Evolutionary conservation across 106 monocot species (phyloP).

Genomic region (Cymbidium sinense): DNA sequence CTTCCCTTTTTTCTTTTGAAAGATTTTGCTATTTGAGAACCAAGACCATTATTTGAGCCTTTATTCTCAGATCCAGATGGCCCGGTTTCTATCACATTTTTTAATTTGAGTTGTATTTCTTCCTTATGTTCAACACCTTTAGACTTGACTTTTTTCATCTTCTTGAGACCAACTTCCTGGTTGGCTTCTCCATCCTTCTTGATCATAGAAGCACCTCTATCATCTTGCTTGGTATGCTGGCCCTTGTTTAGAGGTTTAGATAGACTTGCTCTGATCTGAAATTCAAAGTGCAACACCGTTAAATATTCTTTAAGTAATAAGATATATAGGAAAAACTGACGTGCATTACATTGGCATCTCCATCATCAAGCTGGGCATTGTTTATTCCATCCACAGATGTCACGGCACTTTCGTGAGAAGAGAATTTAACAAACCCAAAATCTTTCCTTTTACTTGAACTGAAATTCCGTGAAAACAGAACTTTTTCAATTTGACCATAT

Average conservation of each 20-base stretch:
- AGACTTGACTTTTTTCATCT: slow-evolving; percentile 12
- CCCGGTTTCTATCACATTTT: slow-evolving; percentile 9
- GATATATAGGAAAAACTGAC: not conserved
- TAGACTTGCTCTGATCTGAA: slow-evolving; percentile 30
- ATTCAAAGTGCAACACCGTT: not conserved
- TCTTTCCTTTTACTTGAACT: slow-evolving; percentile 30
- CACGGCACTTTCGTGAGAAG: slow-evolving; percentile 43
- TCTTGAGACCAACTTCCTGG: slow-evolving; percentile 7
- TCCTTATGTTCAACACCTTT: slow-evolving; percentile 8
- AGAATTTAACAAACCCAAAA: slow-evolving; percentile 59
- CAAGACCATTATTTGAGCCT: not conserved
- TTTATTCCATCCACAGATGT: slow-evolving; percentile 57
- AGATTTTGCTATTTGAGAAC: slow-evolving; percentile 1
- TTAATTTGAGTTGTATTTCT: slow-evolving; percentile 9
- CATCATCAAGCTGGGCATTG: slow-evolving; percentile 25
- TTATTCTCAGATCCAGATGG: slow-evolving; percentile 15
- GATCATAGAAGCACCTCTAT: slow-evolving; percentile 24
- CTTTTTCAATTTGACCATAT: slow-evolving; percentile 43
- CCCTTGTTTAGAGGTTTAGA: slow-evolving; percentile 29
- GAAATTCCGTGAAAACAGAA: slow-evolving; percentile 24
- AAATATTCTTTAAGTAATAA: not conserved
- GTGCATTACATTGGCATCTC: slow-evolving; percentile 32
- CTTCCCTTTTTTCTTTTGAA: slow-evolving; percentile 16
- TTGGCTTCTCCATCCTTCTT: slow-evolving; percentile 18
- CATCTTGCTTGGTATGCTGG: slow-evolving; percentile 14